Evolutionary conservation across 108 stramenopile genomes (phyloP), one percentile per base, ranked within the genome.

Genomic region (Skeletonema costatum): DNA sequence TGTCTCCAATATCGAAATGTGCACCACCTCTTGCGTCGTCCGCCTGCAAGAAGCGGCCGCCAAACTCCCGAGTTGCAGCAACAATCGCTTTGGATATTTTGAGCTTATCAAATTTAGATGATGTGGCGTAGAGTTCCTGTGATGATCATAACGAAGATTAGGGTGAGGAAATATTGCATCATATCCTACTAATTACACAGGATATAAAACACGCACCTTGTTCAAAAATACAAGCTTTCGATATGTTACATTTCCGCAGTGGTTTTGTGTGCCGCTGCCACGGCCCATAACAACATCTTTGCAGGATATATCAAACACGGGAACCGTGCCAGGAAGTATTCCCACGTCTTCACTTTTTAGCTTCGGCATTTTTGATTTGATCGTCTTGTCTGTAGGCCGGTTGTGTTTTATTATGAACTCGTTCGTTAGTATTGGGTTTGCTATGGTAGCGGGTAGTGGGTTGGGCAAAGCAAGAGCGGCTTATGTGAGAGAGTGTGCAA

Each of bases 1-100:
- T 93, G 59, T 97, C 96, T 16, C 92, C 96, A 68, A 97, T 94
- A 41, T 97, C 96, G 53, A 79, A 77, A 86, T 87, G 87, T 3
- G 83, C 68, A 12, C 17, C 60, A 8, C 70, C 76, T 59, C 88
- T 85, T 46, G 85, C 87, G 58, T 93, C 90, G 19, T 65, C 91
- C 44, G 9, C 90, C 89, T 65, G 86, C 77, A 70, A 86, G 84
- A 83, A 91, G 68, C 66, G 88, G 32, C 44, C 83, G 61, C 81
- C 81, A 30, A 67, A 71, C 14, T 70, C 59, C 31, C 91, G 87
- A 11, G 92, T 83, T 16, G 91, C 90, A 9, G 86, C 89, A n/a
- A 95, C 93, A 51, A 95, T 92, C 19, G 88, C 86, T 64, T 90
- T 84, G 21, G 88, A 88, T 60, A 95, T 91, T 36, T 77, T 78